These are phyloP conservation scores for Pulveroboletus sp. DNA, from an alignment of 768 basidiomycete genomes.

Conservation along the genomic window DNA sequence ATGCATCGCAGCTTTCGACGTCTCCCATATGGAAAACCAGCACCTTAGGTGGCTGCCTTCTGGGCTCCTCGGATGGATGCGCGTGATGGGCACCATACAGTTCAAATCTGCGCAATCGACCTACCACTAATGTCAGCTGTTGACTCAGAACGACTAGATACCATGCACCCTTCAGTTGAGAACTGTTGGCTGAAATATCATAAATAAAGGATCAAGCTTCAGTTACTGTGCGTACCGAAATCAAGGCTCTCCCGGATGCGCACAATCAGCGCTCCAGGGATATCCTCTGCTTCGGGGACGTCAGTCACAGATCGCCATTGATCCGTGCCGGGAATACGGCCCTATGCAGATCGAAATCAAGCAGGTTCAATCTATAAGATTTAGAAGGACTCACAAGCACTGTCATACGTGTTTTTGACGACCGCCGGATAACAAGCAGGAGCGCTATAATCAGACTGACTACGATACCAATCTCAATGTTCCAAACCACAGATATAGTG, in stretches of 20 bases:
- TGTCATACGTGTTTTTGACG: constrained; percentile 84
- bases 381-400: constrained; percentile 54
- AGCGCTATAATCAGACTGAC: constrained; percentile 84
- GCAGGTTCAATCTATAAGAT: neutral
- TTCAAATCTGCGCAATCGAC: constrained; percentile 79
- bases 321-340: constrained; percentile 82
- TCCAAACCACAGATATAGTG: constrained; percentile 80
- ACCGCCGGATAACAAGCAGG: constrained; percentile 83
- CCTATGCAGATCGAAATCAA: constrained; percentile 39
- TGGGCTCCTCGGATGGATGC: constrained; percentile 88
- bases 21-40: constrained; percentile 94
- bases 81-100: constrained; percentile 74
- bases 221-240: constrained; percentile 55
- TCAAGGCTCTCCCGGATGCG: constrained; percentile 87
- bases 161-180: constrained; percentile 73
- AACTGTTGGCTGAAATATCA: constrained; percentile 71
- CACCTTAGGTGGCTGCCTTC: constrained; percentile 65
- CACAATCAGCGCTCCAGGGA: constrained; percentile 80
- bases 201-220: neutral
- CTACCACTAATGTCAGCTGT: constrained; percentile 33
- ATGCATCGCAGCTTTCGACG: constrained; percentile 86
- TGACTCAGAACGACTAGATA: neutral
- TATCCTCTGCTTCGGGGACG: constrained; percentile 77
- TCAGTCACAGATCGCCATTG: constrained; percentile 90
- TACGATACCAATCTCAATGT: constrained; percentile 90